A percentile compares a stretch with the other conserved stretches of the same genome.
These are phyloP conservation scores for Vigna unguiculata DNA, from an alignment of 306 rosid genomes.

Conservation along the genomic window DNA sequence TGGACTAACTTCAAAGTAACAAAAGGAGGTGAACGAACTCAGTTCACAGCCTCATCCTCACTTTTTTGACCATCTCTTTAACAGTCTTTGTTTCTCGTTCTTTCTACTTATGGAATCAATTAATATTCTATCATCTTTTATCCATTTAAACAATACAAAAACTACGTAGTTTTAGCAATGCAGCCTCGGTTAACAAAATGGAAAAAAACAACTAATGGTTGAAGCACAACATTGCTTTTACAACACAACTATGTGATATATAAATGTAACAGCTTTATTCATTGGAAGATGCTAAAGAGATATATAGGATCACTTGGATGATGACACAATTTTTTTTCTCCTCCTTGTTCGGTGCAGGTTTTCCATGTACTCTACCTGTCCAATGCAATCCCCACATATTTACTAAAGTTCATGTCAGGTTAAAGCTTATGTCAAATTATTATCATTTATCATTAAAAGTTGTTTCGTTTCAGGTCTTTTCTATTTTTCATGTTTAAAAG, in stretches of 20 bases:
- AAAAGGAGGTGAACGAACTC: slow-evolving; percentile 29
- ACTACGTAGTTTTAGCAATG: background rate
- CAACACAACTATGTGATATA: background rate
- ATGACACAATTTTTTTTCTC: slow-evolving; percentile 39
- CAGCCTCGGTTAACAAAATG: slow-evolving; percentile 36
- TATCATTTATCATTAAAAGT: background rate
- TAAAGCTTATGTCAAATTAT: slow-evolving; percentile 13
- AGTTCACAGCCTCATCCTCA: slow-evolving; percentile 48
- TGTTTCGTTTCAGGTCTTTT: background rate
- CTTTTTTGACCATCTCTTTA: slow-evolving; percentile 59
- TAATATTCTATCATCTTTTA: background rate
- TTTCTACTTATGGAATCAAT: slow-evolving; percentile 34
- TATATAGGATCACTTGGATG: slow-evolving; percentile 39
- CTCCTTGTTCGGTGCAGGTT: slow-evolving; percentile 37
- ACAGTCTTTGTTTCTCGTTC: slow-evolving; percentile 26
- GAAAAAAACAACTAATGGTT: slow-evolving; percentile 42
- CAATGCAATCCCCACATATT: slow-evolving; percentile 15
- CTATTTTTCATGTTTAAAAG: background rate
- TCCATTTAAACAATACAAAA: background rate
- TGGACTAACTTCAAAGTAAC: slow-evolving; percentile 44
- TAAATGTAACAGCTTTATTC: slow-evolving; percentile 43
- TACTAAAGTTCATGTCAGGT: background rate
- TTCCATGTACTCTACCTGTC: background rate
- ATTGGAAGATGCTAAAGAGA: background rate
- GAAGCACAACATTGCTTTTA: slow-evolving; percentile 6